Evolutionary conservation across 176 grass and related monocot genomes (phyloP), one percentile per base, ranked within the genome.

Genomic region (Melocanna baccifera): DNA sequence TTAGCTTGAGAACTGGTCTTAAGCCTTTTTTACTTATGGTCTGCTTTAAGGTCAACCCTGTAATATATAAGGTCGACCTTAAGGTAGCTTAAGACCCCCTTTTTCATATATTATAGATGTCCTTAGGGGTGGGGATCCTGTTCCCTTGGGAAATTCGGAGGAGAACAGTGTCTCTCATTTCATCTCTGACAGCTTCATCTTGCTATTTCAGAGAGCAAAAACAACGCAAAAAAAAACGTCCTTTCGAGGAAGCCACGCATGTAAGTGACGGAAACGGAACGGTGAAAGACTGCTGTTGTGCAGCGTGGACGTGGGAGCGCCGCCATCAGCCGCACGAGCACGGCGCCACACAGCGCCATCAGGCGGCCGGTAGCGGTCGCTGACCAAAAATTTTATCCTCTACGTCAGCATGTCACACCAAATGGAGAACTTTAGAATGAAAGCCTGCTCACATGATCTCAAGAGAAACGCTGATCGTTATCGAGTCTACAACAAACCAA

Each of bases 301-400:
- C 32, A 5, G 22, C 16, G 46, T 58, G 28, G 8, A 50, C n/a
- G 52, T 12, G 66, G 42, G 73, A 83, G 29, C 15, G 62, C 79
- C 63, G 41, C 6, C 65, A 73, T 76, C 81, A n/a, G 43, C 55
- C 37, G 45, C 73, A 76, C 57, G 56, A 43, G 87, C 67, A 65
- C 80, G 86, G 16, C 5, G 84, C 69, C 16, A 26, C 22, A 30
- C 36, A 14, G 64, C 23, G n/a, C n/a, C n/a, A n/a, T n/a, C n/a
- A 20, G 37, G 16, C 18, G 52, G 11, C 61, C 14, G 83, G 83
- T 86, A 34, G 48, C 4, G 62, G 80, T 69, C 58, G 84, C 84
- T 83, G 51, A 83, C 69, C 89, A 36, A 67, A 73, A 75, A 53
- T 68, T 26, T 83, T 18, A 74, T 18, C 8, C 15, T 83, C n/a